These are phyloP conservation scores for Boletus insuetus DNA, from an alignment of 768 basidiomycete species.

Conservation along the genomic window DNA sequence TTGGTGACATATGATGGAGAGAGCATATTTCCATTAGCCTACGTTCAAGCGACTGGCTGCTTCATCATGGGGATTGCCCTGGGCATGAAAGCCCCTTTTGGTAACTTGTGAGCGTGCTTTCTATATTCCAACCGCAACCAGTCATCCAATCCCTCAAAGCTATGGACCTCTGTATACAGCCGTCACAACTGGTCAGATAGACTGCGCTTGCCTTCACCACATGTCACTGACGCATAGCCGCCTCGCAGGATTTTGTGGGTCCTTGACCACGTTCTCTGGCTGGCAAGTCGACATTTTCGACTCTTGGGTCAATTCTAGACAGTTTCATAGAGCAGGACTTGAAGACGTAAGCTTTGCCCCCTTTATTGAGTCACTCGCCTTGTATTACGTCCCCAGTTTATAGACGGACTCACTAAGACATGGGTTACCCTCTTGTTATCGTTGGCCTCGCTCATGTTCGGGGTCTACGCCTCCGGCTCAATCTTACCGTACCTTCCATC, in stretches of 20 bases:
- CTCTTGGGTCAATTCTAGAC: constrained; percentile 73
- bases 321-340: constrained; percentile 59
- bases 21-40: constrained; percentile 79
- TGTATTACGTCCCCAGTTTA: constrained; percentile 49
- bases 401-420: constrained; percentile 82
- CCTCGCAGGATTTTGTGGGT: constrained; percentile 83
- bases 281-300: constrained; percentile 91
- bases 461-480: constrained; percentile 55
- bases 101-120: constrained; percentile 58
- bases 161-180: constrained; percentile 89
- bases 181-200: constrained; percentile 69
- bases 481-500: constrained; percentile 41
- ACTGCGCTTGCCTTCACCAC: background rate
- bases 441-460: constrained; percentile 74
- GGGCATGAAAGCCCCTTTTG: constrained; percentile 68
- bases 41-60: constrained; percentile 86
- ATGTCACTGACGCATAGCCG: background rate
- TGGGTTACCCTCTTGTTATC: constrained; percentile 77
- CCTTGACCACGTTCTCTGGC: constrained; percentile 92
- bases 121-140: constrained; percentile 2
- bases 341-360: constrained; percentile 54
- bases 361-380: background rate
- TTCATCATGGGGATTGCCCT: constrained; percentile 85
- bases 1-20: constrained; percentile 71
- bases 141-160: constrained; percentile 38